A percentile compares a stretch with the other conserved stretches of the same genome.
Conservation (phyloP, 768 basidiomycete species). For the Auriscalpium microsporum region DNA sequence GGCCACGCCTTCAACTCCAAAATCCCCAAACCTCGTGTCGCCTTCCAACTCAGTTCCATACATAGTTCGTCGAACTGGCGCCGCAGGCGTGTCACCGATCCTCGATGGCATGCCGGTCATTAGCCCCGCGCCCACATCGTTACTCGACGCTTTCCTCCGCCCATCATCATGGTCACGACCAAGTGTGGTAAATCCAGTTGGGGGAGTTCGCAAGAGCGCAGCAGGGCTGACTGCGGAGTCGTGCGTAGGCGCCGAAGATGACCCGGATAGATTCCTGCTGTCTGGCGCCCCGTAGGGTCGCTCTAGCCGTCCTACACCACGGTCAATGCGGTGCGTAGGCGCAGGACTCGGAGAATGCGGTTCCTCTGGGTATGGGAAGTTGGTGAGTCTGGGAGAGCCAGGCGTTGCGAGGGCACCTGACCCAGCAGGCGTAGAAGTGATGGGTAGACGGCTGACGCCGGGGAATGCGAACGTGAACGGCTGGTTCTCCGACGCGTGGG, state of each 20-base stretch:
- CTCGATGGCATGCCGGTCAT: slow-evolving; percentile 31
- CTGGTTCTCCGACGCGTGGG: slow-evolving; percentile 5
- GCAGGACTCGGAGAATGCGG: slow-evolving; percentile 16
- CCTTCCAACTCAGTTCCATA: slow-evolving; percentile 78
- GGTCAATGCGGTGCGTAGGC: slow-evolving; percentile 3
- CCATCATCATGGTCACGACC: slow-evolving; percentile 3
- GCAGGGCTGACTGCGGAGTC: slow-evolving; percentile 11
- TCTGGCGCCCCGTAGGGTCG: slow-evolving; percentile 6
- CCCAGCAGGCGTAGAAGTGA: slow-evolving; percentile 6
- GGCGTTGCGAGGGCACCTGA: slow-evolving; percentile 3
- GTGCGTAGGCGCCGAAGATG: neutral
- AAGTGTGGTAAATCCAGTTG: slow-evolving; percentile 2
- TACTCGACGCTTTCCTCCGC: slow-evolving; percentile 23
- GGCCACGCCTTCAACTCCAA: slow-evolving; percentile 73
- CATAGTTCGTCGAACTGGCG: slow-evolving; percentile 60
- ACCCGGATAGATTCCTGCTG: slow-evolving; percentile 4
- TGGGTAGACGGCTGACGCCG: neutral
- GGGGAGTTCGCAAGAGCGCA: slow-evolving; percentile 12
- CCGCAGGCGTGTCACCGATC: slow-evolving; percentile 35
- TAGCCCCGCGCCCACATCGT: slow-evolving; percentile 36
- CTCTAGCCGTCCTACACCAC: slow-evolving; percentile 2
- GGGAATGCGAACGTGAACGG: slow-evolving; percentile 14
- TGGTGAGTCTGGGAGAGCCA: slow-evolving; percentile 2
- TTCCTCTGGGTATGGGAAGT: slow-evolving; percentile 11
- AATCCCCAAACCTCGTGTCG: slow-evolving; percentile 81